phyloP scores from a whole-genome alignment of 2,329 filamentous ascomycete genomes.

The Fusarium begoniae region DNA sequence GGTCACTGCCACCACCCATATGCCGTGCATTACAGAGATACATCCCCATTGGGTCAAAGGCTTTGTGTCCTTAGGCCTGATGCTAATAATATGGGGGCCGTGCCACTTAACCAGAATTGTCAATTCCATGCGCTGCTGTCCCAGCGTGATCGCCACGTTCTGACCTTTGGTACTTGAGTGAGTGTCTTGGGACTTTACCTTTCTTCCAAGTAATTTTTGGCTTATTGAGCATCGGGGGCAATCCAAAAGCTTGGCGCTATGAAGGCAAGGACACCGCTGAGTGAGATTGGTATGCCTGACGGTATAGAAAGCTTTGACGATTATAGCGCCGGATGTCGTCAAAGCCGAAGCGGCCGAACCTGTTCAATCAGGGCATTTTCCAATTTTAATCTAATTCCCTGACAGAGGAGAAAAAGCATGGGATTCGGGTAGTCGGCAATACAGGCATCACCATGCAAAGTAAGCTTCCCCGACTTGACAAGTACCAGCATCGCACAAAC shows the following conservation, averaged over 20 bases:
- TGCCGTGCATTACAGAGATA: neutral
- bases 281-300: constrained; percentile 1
- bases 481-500: neutral
- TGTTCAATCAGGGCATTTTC: neutral
- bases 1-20: neutral
- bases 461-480: neutral
- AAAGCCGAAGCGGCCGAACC: neutral
- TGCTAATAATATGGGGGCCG: neutral
- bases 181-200: neutral
- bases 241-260: neutral
- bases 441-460: neutral
- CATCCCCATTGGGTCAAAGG: neutral
- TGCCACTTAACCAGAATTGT: neutral
- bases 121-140: neutral
- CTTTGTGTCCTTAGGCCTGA: neutral
- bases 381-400: too few relatives aligned
- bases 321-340: neutral
- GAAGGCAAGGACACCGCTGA: constrained; percentile 1
- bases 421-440: neutral
- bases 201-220: fast-evolving
- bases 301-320: neutral
- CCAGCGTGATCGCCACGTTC: neutral
- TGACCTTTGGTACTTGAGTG: too few relatives aligned
- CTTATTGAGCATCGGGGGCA: neutral
- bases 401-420: neutral